Conservation (phyloP, 106 monocot species). For the Dioscorea alata region DNA sequence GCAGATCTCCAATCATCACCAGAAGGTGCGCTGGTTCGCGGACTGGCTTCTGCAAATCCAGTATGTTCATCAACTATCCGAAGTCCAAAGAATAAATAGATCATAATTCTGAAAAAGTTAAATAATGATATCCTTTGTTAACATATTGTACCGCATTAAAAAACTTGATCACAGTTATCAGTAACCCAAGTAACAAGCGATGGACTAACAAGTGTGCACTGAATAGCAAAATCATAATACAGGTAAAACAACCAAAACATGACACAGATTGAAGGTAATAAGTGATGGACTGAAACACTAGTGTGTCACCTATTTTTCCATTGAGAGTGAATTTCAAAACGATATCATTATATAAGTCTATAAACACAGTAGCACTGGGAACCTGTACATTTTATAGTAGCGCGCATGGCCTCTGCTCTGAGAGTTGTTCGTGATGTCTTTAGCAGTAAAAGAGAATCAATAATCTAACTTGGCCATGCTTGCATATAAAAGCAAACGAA, state of each 20-base stretch:
- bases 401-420: not conserved
- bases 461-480: not conserved
- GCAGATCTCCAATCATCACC: constrained; percentile 88
- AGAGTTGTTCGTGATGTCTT: not conserved
- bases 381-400: not conserved
- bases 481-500: not conserved
- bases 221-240: no score
- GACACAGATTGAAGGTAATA: no score
- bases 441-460: not conserved
- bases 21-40: constrained; percentile 16
- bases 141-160: not conserved
- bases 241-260: no score
- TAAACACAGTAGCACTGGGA: no score
- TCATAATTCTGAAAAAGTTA: not conserved
- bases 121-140: not conserved
- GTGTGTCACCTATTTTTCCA: no score
- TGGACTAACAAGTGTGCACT: not conserved
- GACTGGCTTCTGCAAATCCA: constrained; percentile 54
- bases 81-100: not conserved
- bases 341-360: no score
- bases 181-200: not conserved
- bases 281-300: no score
- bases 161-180: not conserved
- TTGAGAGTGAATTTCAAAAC: no score
- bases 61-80: not conserved